These are phyloP conservation scores for Colletotrichum sp. DNA, from an alignment of 2,329 filamentous ascomycete species.

Conservation along the genomic window DNA sequence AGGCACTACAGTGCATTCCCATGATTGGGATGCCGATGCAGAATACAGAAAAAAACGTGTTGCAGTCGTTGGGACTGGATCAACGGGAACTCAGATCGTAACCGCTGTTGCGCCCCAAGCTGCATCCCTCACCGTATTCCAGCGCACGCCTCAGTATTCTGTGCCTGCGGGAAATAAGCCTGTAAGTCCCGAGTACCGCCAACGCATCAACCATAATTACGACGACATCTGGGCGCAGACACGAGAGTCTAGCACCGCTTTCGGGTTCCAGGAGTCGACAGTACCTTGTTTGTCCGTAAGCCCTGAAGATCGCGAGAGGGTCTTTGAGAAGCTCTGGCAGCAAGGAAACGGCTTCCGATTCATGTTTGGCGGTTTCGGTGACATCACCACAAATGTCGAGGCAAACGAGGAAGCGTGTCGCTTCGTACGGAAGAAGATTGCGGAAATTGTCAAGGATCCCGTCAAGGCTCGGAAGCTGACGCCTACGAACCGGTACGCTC, in stretches of 20 bases:
- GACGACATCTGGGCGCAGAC: constrained; percentile 20
- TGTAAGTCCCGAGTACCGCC: not conserved
- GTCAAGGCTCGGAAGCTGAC: constrained; percentile 22
- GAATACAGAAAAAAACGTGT: not conserved
- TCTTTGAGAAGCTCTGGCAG: not conserved
- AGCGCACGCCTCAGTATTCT: not conserved
- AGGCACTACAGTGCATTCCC: not conserved
- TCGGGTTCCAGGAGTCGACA: constrained; percentile 28
- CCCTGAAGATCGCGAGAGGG: not conserved
- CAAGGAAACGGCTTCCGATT: not conserved
- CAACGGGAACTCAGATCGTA: not conserved
- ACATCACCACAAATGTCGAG: constrained; percentile 23
- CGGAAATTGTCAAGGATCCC: constrained; percentile 24
- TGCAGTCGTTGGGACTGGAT: not conserved
- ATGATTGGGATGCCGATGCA: not conserved
- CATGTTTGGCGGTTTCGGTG: not conserved
- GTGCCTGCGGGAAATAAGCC: not conserved
- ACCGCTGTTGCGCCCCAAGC: not conserved
- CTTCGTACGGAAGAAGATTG: constrained; percentile 28
- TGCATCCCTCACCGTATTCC: not conserved
- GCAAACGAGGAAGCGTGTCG: constrained; percentile 28
- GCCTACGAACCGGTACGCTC: constrained; percentile 20
- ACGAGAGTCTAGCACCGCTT: constrained; percentile 26
- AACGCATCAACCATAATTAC: constrained; percentile 25
- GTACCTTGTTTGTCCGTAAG: not conserved